A percentile compares a stretch with the other conserved stretches of the same genome.
phyloP scores from a whole-genome alignment of 1,284 basidiomycete genomes.

The Caloboletus firmus region DNA sequence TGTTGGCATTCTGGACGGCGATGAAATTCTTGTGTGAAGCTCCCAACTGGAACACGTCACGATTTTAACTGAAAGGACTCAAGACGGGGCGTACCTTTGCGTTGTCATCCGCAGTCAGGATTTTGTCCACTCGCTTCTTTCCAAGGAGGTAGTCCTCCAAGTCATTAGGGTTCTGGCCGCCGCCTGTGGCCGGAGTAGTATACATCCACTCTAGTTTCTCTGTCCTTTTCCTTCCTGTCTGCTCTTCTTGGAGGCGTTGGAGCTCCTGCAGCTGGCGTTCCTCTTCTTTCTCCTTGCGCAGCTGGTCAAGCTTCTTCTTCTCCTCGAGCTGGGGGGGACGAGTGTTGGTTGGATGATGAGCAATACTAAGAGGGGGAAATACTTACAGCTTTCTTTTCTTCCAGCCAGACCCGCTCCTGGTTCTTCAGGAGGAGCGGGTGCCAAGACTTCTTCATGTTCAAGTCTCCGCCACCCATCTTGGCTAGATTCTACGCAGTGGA shows the following conservation, averaged over 20 bases:
- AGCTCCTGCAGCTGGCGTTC: constrained; percentile 96
- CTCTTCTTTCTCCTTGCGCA: constrained; percentile 96
- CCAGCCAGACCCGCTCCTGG: constrained; percentile 99
- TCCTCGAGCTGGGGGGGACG: constrained; percentile 74
- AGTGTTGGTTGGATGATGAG: constrained; percentile 11
- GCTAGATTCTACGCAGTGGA: constrained; percentile 28
- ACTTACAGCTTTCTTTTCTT: constrained; percentile 92
- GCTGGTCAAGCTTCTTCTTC: constrained; percentile 96
- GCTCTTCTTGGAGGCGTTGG: constrained; percentile 89
- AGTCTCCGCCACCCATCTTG: constrained; percentile 94
- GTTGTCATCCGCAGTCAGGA: constrained; percentile 87
- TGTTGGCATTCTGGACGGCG: constrained; percentile 91
- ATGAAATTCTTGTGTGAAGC: constrained; percentile 88
- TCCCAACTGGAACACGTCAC: constrained; percentile 56
- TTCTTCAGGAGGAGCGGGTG: constrained; percentile 97
- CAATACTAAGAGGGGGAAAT: not conserved
- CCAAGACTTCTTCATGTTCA: constrained; percentile 99
- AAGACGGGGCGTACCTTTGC: constrained; percentile 60
- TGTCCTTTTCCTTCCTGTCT: constrained; percentile 90
- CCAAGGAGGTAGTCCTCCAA: constrained; percentile 96
- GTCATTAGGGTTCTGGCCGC: constrained; percentile 82
- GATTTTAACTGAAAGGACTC: not conserved
- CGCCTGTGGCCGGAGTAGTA: constrained; percentile 86
- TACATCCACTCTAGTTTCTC: constrained; percentile 99
- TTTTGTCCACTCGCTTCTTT: constrained; percentile 98